Evolutionary conservation across 2,329 filamentous ascomycete species (phyloP).

Genomic region (Dissoconium aciculare): DNA sequence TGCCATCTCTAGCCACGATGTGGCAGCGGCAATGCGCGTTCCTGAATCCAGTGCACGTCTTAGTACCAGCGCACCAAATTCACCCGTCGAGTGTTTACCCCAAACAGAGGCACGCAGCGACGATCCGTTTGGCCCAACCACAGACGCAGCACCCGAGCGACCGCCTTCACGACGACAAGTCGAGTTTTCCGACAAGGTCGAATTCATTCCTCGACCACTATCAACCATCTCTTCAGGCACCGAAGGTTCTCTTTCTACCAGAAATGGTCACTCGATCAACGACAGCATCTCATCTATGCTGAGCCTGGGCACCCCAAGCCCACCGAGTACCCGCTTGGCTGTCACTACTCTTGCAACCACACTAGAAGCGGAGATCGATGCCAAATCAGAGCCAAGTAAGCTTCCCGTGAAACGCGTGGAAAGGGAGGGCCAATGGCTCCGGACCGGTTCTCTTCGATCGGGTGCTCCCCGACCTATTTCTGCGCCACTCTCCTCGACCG

Average conservation of each 20-base stretch:
- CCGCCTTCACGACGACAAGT: constrained; percentile 48
- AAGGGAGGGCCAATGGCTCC: constrained; percentile 22
- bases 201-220: constrained; percentile 68
- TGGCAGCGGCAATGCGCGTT: constrained; percentile 51
- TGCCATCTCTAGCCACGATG: constrained; percentile 70
- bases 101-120: not conserved
- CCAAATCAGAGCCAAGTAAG: constrained; percentile 38
- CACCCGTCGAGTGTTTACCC: constrained; percentile 16
- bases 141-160: constrained; percentile 21
- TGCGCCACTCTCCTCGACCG: constrained; percentile 8
- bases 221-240: constrained; percentile 77
- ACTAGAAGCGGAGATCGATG: constrained; percentile 34
- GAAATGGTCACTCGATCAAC: constrained; percentile 57
- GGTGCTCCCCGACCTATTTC: constrained; percentile 9
- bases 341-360: constrained; percentile 27
- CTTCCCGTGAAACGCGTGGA: constrained; percentile 17
- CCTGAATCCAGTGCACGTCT: constrained; percentile 15
- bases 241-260: constrained; percentile 56
- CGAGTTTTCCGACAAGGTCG: constrained; percentile 69
- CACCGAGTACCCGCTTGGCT: constrained; percentile 29
- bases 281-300: constrained; percentile 68
- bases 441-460: constrained; percentile 11
- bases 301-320: constrained; percentile 40
- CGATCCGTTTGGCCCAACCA: not conserved
- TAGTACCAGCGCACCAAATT: constrained; percentile 23